phyloP scores from a whole-genome alignment of 73 alveolate genomes.

The Tetrahymena elliotti region DNA sequence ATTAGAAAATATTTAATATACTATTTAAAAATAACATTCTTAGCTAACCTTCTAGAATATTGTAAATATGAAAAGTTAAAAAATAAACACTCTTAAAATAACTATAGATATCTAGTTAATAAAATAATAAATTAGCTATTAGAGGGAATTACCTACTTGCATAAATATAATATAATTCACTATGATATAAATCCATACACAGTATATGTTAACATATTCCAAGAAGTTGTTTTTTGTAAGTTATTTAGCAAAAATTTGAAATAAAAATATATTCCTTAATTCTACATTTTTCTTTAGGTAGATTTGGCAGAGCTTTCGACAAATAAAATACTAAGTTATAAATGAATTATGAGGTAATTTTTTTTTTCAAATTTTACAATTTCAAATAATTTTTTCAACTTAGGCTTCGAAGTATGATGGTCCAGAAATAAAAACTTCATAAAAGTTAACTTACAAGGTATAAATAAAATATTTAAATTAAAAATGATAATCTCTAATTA shows the following conservation, averaged over 20 bases:
- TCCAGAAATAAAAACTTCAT: not conserved
- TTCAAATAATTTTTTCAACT: too few relatives aligned
- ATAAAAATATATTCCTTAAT: not conserved
- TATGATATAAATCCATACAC: not conserved
- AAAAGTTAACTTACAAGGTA: not conserved
- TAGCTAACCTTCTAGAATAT: not conserved
- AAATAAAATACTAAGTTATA: not conserved
- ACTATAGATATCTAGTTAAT: not conserved
- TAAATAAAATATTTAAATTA: not conserved
- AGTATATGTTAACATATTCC: not conserved
- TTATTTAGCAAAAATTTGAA: not conserved
- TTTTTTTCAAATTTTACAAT: not conserved
- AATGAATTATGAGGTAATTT: not conserved
- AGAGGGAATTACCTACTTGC: not conserved
- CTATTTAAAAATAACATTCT: too few relatives aligned
- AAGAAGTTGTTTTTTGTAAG: not conserved
- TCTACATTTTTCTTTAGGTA: not conserved
- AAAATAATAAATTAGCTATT: not conserved
- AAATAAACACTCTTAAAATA: not conserved
- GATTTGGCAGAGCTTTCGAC: not conserved
- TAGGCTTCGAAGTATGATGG: not conserved
- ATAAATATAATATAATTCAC: not conserved
- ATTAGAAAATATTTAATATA: not conserved
- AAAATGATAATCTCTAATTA: too few relatives aligned
- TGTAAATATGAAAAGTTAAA: not conserved